phyloP scores from a whole-genome alignment of 2,329 filamentous ascomycete genomes.

The Cladosporium velox region DNA sequence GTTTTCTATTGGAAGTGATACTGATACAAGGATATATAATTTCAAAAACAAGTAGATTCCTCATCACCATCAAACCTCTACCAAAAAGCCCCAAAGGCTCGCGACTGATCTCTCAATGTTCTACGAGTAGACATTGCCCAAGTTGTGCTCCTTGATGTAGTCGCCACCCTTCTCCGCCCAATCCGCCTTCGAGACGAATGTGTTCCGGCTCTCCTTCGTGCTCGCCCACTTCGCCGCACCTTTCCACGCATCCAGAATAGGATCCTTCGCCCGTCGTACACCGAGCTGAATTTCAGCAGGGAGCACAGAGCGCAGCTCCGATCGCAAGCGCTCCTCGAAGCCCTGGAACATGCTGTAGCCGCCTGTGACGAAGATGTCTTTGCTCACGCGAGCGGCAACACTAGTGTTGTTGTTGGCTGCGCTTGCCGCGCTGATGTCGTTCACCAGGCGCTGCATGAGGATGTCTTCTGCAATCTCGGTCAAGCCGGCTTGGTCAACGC shows the following conservation, averaged over 20 bases:
- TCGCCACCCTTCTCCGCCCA: conserved; percentile 90
- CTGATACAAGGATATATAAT: background rate
- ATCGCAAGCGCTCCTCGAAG: conserved; percentile 78
- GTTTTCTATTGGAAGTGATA: background rate
- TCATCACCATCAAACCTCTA: background rate
- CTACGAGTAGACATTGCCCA: conserved; percentile 39
- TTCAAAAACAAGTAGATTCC: background rate
- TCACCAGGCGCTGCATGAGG: conserved; percentile 72
- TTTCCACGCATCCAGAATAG: conserved; percentile 86
- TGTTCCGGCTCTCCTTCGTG: conserved; percentile 57
- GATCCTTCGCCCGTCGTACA: conserved; percentile 73
- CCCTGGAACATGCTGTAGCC: conserved; percentile 83
- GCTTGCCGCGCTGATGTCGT: conserved; percentile 7
- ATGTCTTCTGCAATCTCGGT: conserved; percentile 92
- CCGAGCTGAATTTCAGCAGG: conserved; percentile 67
- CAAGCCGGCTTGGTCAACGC: conserved; percentile 94
- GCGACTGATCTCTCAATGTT: background rate
- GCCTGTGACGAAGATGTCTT: conserved; percentile 92
- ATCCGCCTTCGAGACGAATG: conserved; percentile 75
- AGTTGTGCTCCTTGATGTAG: conserved; percentile 72
- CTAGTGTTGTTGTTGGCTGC: conserved; percentile 46
- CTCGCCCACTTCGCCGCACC: conserved; percentile 86
- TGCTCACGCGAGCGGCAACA: conserved; percentile 67
- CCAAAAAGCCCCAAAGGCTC: background rate
- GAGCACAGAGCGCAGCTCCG: conserved; percentile 71